Evolutionary conservation across 331 rosid species (phyloP).

Genomic region (Malus hybrid): DNA sequence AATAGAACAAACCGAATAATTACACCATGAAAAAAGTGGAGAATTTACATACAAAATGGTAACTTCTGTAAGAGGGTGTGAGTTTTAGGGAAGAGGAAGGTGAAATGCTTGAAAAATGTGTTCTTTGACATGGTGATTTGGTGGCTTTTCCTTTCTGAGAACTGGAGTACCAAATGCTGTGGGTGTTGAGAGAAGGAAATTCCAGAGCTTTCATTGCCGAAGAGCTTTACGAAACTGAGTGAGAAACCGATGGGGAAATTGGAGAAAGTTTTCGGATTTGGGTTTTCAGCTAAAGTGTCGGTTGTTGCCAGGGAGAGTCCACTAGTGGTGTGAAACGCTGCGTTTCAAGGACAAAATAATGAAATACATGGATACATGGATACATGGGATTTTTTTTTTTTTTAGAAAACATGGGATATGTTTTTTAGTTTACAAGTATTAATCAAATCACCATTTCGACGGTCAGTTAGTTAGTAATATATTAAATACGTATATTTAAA

Average conservation of each 20-base stretch:
- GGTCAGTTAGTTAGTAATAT: too few species aligned
- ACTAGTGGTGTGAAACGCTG: not conserved
- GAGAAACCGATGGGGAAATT: too few species aligned
- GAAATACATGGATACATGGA: too few species aligned
- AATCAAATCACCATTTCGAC: too few species aligned
- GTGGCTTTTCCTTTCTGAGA: constrained; percentile 10
- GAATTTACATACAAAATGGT: constrained; percentile 23
- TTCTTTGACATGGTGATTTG: constrained; percentile 3
- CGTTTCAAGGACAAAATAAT: not conserved
- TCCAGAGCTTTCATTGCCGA: constrained; percentile 54
- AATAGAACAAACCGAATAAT: constrained; percentile 2
- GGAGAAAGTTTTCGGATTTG: not conserved
- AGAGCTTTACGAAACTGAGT: not conserved
- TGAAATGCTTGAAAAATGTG: constrained; percentile 16
- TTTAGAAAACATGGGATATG: too few species aligned
- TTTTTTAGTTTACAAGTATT: too few species aligned
- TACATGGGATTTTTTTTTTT: too few species aligned
- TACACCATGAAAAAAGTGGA: not conserved
- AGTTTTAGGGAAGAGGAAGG: constrained; percentile 11
- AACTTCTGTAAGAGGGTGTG: constrained; percentile 16
- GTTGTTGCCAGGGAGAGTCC: not conserved
- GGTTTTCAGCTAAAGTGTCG: not conserved
- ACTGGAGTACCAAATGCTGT: constrained; percentile 15
- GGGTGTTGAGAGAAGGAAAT: constrained; percentile 41
- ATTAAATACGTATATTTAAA: too few species aligned